Evolutionary conservation across 2,329 filamentous ascomycete genomes (phyloP).

Genomic region (Botrytis porri): DNA sequence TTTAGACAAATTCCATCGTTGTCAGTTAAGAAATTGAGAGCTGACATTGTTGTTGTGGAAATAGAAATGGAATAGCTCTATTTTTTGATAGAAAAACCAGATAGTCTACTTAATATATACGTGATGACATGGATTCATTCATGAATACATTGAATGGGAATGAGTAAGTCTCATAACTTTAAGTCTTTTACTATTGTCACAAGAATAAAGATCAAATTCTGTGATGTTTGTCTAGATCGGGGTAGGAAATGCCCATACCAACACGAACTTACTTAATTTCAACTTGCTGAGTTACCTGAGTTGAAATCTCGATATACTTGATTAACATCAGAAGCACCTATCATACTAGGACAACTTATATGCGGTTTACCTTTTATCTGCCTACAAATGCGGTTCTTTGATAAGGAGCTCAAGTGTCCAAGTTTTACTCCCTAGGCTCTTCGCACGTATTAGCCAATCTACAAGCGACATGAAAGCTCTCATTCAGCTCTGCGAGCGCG

Average conservation of each 20-base stretch:
- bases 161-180: neutral
- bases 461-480: neutral
- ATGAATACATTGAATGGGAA: neutral
- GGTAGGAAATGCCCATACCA: neutral
- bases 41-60: too few relatives aligned
- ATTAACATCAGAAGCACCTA: neutral
- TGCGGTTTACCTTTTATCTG: neutral
- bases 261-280: neutral
- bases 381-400: fast-evolving
- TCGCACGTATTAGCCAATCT: neutral
- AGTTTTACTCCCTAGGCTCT: neutral
- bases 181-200: neutral
- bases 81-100: too few relatives aligned
- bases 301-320: neutral
- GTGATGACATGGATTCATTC: neutral
- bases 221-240: neutral
- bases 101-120: neutral
- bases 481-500: neutral
- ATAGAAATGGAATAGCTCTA: too few relatives aligned
- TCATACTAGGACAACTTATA: neutral
- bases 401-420: fast-evolving
- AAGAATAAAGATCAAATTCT: neutral
- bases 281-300: neutral
- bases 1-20: neutral
- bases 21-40: neutral